phyloP scores from a whole-genome alignment of 169 alveolate genomes.

The Plasmodium sp. region DNA sequence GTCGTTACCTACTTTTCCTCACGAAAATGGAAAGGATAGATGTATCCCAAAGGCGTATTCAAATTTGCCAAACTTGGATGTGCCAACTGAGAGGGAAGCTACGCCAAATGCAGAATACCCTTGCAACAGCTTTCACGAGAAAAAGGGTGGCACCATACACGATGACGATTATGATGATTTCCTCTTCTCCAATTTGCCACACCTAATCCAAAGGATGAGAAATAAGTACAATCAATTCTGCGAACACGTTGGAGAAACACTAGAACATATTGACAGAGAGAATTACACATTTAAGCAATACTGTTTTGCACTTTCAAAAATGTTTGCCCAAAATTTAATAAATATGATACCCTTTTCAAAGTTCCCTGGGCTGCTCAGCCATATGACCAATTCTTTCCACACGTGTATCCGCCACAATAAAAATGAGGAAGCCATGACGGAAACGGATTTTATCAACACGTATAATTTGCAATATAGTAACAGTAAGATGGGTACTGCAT shows the following conservation, averaged over 20 bases:
- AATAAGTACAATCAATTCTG: slow-evolving; percentile 31
- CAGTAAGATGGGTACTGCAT: neutral
- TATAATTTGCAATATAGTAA: neutral
- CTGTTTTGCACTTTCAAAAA: slow-evolving; percentile 36
- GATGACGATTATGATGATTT: slow-evolving; percentile 2
- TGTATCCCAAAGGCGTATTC: slow-evolving; percentile 17
- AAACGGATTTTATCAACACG: neutral
- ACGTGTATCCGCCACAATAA: neutral
- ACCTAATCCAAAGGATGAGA: neutral
- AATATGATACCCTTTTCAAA: slow-evolving; percentile 24
- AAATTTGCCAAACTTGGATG: slow-evolving; percentile 17
- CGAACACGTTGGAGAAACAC: slow-evolving; percentile 33
- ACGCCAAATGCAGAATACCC: neutral
- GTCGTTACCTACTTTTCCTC: slow-evolving; percentile 32
- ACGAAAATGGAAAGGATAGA: slow-evolving; percentile 19
- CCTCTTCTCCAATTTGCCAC: slow-evolving; percentile 1
- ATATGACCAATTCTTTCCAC: neutral
- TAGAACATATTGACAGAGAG: slow-evolving; percentile 13
- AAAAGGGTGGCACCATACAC: neutral
- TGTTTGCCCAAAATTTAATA: slow-evolving; percentile 3
- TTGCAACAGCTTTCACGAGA: neutral
- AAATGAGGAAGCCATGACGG: neutral
- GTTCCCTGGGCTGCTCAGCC: slow-evolving; percentile 1
- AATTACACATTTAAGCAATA: slow-evolving; percentile 37
- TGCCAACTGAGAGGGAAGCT: neutral